Percentiles rank a stretch among this genome's conserved stretches.
Conservation (phyloP, 2,329 filamentous ascomycete genomes). For the Fusarium subtropicale region DNA sequence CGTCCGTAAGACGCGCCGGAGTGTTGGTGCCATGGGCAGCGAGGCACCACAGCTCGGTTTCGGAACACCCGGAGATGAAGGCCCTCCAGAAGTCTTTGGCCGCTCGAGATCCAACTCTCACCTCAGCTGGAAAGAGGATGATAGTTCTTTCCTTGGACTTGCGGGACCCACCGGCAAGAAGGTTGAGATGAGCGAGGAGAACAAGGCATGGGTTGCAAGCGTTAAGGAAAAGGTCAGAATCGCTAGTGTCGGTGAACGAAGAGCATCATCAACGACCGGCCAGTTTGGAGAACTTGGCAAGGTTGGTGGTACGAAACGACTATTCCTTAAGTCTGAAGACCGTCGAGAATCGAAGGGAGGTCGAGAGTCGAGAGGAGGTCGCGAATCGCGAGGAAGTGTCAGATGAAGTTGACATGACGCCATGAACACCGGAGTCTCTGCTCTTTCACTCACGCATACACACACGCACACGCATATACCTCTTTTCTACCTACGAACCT, state of each 20-base stretch:
- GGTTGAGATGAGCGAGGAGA: constrained; percentile 76
- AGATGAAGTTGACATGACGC: constrained; percentile 26
- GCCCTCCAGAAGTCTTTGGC: constrained; percentile 59
- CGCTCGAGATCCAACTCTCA: constrained; percentile 65
- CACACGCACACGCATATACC: neutral
- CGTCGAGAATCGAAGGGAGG: constrained; percentile 38
- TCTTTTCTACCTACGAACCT: constrained; percentile 21
- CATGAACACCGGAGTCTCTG: constrained; percentile 19
- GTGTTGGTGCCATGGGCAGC: constrained; percentile 52
- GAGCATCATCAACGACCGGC: constrained; percentile 47
- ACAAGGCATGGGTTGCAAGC: constrained; percentile 82
- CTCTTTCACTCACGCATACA: constrained; percentile 16
- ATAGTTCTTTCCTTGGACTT: constrained; percentile 71
- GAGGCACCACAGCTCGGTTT: constrained; percentile 52
- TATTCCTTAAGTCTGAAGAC: constrained; percentile 64
- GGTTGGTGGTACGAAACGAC: constrained; percentile 77
- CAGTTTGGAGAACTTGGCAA: constrained; percentile 77
- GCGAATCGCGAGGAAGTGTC: constrained; percentile 37
- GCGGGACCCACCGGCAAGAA: constrained; percentile 76
- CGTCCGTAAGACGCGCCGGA: constrained; percentile 66
- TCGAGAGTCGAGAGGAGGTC: constrained; percentile 28
- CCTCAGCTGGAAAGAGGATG: constrained; percentile 69
- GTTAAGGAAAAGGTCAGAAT: constrained; percentile 83
- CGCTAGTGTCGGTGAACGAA: constrained; percentile 69
- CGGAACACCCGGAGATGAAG: constrained; percentile 59